phyloP scores from a whole-genome alignment of 257 asterid genomes.

The Solanum verrucosum region DNA sequence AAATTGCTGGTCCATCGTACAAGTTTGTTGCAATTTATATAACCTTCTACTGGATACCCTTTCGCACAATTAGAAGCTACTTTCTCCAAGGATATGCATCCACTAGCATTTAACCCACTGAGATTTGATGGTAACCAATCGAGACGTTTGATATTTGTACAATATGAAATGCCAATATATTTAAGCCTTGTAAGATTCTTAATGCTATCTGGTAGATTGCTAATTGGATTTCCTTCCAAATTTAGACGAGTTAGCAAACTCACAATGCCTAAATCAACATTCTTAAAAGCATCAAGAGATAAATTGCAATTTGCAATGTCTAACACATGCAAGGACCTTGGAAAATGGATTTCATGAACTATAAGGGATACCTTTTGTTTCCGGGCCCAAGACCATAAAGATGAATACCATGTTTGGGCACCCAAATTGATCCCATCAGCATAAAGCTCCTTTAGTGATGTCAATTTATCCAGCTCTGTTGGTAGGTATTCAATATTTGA shows the following conservation, averaged over 20 bases:
- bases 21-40: background rate
- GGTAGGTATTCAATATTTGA: background rate
- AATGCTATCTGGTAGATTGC: slow-evolving; percentile 1
- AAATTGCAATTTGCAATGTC: slow-evolving; percentile 3
- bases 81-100: background rate
- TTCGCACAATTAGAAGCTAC: background rate
- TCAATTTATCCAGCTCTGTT: background rate
- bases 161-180: background rate
- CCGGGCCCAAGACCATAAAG: background rate
- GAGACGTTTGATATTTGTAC: background rate
- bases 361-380: background rate
- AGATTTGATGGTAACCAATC: background rate
- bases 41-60: background rate
- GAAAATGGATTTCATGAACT: background rate
- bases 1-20: background rate
- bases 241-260: background rate
- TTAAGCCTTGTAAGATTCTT: background rate
- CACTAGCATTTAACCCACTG: background rate
- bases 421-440: slow-evolving; percentile 5
- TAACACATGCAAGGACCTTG: background rate
- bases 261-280: background rate
- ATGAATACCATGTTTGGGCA: background rate
- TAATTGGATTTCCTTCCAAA: background rate
- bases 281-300: background rate
- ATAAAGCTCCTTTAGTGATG: background rate